phyloP scores from a whole-genome alignment of 768 basidiomycete species.

The Amanita polypyramis region DNA sequence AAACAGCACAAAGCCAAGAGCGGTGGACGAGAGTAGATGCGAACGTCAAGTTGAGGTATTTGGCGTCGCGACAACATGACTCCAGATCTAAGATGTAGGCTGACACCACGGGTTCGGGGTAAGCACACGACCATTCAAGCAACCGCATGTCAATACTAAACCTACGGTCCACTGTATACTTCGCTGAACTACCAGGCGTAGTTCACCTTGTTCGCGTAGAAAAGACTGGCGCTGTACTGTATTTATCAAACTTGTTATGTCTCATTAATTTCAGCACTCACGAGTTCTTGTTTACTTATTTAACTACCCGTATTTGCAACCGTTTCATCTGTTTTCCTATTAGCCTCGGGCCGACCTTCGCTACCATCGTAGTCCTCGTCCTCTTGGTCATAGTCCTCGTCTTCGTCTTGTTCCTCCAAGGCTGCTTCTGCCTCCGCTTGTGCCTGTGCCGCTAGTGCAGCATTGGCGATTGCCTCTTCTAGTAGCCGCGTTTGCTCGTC shows the following conservation, averaged over 20 bases:
- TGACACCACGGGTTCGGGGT: slow-evolving; percentile 1
- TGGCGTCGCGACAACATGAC: slow-evolving; percentile 26
- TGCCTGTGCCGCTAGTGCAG: slow-evolving; percentile 64
- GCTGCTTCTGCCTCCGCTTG: slow-evolving; percentile 75
- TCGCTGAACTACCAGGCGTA: background rate
- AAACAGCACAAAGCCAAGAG: slow-evolving; percentile 48
- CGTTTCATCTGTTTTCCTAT: slow-evolving; percentile 12
- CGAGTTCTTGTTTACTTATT: background rate
- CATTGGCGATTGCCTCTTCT: slow-evolving; percentile 65
- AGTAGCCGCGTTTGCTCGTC: slow-evolving; percentile 62
- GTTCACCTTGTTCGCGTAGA: background rate
- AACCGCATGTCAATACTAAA: background rate
- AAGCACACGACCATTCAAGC: background rate
- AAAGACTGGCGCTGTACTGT: slow-evolving; percentile 1
- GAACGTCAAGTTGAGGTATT: slow-evolving; percentile 40
- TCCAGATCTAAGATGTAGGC: slow-evolving; percentile 45
- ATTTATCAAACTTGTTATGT: slow-evolving; percentile 6
- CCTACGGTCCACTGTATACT: background rate
- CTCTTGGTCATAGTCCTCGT: slow-evolving; percentile 31
- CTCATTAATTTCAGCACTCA: background rate
- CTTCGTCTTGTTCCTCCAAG: slow-evolving; percentile 55
- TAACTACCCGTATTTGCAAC: background rate
- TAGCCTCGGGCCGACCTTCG: slow-evolving; percentile 21
- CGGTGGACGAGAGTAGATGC: slow-evolving; percentile 43
- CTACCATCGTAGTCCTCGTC: slow-evolving; percentile 36